Evolutionary conservation across 768 basidiomycete genomes (phyloP).

Genomic region (Serendipita sp.): DNA sequence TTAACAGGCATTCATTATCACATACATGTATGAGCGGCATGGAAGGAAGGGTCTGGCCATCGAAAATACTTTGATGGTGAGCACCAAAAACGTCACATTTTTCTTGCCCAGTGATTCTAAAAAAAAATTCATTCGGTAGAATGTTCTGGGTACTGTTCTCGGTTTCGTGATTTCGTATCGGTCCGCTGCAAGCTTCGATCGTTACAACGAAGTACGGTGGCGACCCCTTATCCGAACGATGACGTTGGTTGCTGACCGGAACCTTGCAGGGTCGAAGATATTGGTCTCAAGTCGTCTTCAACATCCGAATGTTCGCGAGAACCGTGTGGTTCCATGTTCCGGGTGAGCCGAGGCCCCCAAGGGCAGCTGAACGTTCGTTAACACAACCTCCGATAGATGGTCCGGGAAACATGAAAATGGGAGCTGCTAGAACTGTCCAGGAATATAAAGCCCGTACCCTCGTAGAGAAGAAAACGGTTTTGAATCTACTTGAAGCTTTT

Average conservation of each 20-base stretch:
- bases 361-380: background rate
- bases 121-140: background rate
- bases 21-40: background rate
- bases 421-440: background rate
- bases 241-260: background rate
- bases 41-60: background rate
- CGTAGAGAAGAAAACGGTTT: constrained; percentile 6
- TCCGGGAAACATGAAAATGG: background rate
- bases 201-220: background rate
- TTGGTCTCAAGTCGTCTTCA: constrained; percentile 4
- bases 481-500: constrained; percentile 8
- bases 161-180: background rate
- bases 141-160: background rate
- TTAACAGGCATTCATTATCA: background rate
- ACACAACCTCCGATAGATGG: background rate
- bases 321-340: constrained; percentile 6
- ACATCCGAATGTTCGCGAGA: background rate
- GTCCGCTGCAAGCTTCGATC: background rate
- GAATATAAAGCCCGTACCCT: background rate
- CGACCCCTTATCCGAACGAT: background rate
- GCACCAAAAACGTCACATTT: background rate
- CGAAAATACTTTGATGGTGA: background rate
- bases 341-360: background rate
- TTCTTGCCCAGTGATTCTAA: background rate
- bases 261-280: background rate